Conservation (phyloP, 768 basidiomycete genomes). For the Podaxis sp. region DNA sequence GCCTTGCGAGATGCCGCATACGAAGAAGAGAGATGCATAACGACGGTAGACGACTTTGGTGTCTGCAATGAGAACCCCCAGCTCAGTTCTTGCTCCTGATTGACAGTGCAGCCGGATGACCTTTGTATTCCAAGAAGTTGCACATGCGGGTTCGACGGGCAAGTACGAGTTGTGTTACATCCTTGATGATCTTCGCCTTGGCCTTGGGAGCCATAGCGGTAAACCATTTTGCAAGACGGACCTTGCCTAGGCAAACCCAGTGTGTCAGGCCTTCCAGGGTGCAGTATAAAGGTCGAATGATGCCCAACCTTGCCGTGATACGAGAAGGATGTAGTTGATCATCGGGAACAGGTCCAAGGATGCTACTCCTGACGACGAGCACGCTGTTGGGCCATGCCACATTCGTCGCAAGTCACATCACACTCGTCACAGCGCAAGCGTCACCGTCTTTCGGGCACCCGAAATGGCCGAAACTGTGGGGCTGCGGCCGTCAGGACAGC, state of each 20-base stretch:
- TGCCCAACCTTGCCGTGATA: constrained; percentile 87
- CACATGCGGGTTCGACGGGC: constrained; percentile 97
- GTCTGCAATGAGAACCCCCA: constrained; percentile 36
- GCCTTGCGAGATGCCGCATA: constrained; percentile 78
- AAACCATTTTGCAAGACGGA: constrained; percentile 98
- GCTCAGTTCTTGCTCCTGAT: not conserved
- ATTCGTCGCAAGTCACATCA: constrained; percentile 5
- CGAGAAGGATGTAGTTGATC: constrained; percentile 98
- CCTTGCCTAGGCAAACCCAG: constrained; percentile 67
- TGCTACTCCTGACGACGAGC: not conserved
- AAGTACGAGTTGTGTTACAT: constrained; percentile 96
- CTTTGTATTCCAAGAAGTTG: constrained; percentile 99
- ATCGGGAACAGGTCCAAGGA: constrained; percentile 33
- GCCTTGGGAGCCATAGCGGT: constrained; percentile 87
- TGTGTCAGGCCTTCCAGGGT: not conserved
- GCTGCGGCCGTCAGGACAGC: not conserved
- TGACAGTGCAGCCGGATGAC: constrained; percentile 40
- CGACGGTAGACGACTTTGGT: constrained; percentile 93
- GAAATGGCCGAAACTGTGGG: not conserved
- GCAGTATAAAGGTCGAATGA: constrained; percentile 8
- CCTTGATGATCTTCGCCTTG: constrained; percentile 97
- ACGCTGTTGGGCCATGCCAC: not conserved
- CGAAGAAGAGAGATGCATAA: constrained; percentile 97
- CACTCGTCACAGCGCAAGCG: not conserved
- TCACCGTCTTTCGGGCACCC: not conserved